Conservation (phyloP, 2,329 filamentous ascomycete genomes). For the Exutisphaerella laricina region DNA sequence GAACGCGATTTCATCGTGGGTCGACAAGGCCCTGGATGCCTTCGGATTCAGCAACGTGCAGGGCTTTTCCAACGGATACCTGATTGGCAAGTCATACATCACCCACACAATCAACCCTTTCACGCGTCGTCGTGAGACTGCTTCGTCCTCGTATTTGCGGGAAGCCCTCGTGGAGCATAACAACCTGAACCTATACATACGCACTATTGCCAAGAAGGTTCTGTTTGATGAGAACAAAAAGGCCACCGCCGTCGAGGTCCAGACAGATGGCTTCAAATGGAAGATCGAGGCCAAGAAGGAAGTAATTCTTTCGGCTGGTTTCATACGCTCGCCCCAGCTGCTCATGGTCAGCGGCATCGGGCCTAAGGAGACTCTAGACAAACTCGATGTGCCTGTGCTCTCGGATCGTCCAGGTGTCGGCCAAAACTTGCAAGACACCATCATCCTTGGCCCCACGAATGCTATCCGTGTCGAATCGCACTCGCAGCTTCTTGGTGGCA, state of each 20-base stretch:
- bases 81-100: neutral
- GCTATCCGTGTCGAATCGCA: conserved; percentile 2
- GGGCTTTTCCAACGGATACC: neutral
- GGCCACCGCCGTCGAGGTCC: conserved; percentile 34
- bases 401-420: conserved; percentile 58
- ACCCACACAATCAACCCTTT: neutral
- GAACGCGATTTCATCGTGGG: neutral
- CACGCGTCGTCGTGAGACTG: conserved; percentile 5
- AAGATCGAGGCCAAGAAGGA: conserved; percentile 33
- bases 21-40: neutral
- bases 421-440: conserved; percentile 58
- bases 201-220: conserved; percentile 25
- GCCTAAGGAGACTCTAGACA: conserved; percentile 46
- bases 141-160: conserved; percentile 7
- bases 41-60: neutral
- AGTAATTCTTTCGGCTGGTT: conserved; percentile 42
- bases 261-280: conserved; percentile 8
- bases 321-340: conserved; percentile 40
- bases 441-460: conserved; percentile 43
- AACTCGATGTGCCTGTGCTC: conserved; percentile 49
- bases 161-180: conserved; percentile 31
- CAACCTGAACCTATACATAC: conserved; percentile 37
- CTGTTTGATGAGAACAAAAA: conserved; percentile 28
- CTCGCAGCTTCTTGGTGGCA: neutral
- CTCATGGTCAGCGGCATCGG: conserved; percentile 60